A percentile compares a stretch with the other conserved stretches of the same genome.
These are phyloP conservation scores for Periconia macrospinosa DNA, from an alignment of 2,329 filamentous ascomycete species.

Conservation along the genomic window DNA sequence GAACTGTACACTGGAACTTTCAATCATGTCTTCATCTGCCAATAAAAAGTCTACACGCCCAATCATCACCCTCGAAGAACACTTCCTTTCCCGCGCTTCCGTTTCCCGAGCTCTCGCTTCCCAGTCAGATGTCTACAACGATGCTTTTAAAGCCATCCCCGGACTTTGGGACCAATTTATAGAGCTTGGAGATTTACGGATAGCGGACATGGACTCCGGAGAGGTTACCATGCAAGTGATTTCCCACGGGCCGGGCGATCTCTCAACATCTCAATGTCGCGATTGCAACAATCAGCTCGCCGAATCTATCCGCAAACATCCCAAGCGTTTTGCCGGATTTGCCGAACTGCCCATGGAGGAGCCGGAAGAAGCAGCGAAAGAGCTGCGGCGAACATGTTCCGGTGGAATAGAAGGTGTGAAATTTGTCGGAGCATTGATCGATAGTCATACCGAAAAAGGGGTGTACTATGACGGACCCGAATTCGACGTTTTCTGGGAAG, in stretches of 20 bases:
- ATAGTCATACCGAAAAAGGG: constrained; percentile 42
- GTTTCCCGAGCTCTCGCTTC: neutral
- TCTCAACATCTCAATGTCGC: neutral
- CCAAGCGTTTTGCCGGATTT: constrained; percentile 42
- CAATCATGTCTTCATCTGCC: neutral
- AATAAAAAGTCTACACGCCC: neutral
- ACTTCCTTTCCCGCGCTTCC: neutral
- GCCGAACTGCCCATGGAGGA: constrained; percentile 45
- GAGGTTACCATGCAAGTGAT: neutral
- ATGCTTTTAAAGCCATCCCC: neutral
- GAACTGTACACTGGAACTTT: too few species aligned
- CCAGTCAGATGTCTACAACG: neutral
- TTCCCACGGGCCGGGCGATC: neutral
- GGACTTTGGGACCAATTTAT: neutral
- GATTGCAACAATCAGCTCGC: constrained; percentile 1
- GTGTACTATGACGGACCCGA: constrained; percentile 50
- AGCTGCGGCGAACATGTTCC: constrained; percentile 41
- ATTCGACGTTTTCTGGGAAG: constrained; percentile 46
- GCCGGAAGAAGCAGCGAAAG: constrained; percentile 38
- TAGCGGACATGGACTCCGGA: neutral
- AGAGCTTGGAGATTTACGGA: neutral
- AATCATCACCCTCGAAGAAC: constrained; percentile 7
- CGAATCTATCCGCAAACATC: neutral
- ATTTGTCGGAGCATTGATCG: constrained; percentile 53
- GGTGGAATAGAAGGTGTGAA: constrained; percentile 28